These are phyloP conservation scores for Cadophora sp. DNA, from an alignment of 2,329 filamentous ascomycete species.

Conservation along the genomic window DNA sequence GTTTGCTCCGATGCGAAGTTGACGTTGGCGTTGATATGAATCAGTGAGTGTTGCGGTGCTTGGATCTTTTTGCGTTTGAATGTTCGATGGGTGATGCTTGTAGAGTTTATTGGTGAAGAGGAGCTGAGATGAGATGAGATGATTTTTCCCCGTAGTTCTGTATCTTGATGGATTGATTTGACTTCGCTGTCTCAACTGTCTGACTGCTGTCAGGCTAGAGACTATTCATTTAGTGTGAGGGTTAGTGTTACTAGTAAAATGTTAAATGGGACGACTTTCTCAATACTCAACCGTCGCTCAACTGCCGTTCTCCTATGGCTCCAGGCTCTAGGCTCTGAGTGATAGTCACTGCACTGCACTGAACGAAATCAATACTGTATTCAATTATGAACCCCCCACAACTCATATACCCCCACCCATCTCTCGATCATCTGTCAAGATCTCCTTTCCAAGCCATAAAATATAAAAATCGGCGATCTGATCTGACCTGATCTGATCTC, in stretches of 20 bases:
- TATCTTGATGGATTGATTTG: not conserved
- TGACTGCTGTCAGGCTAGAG: not conserved
- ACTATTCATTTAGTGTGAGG: not conserved
- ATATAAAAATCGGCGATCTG: too few species aligned
- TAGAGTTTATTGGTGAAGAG: too few species aligned
- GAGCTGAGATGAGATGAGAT: constrained; percentile 7
- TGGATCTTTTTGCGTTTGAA: not conserved
- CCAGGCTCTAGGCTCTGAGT: too few species aligned
- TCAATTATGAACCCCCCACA: not conserved
- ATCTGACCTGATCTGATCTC: too few species aligned
- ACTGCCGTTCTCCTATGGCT: not conserved
- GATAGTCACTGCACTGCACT: too few species aligned
- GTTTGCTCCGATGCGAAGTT: not conserved
- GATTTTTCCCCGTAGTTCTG: not conserved
- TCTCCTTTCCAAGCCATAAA: too few species aligned
- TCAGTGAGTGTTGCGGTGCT: too few species aligned
- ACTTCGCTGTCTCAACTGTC: not conserved
- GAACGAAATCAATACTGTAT: too few species aligned
- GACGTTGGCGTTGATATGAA: not conserved
- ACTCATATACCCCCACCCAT: not conserved
- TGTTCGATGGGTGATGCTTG: constrained; percentile 10
- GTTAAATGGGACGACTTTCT: not conserved
- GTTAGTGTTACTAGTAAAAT: not conserved
- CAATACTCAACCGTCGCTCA: not conserved
- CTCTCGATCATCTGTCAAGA: too few species aligned